Conservation (phyloP, 495 filamentous ascomycete genomes). For the Trichocladium uniseriatum region DNA sequence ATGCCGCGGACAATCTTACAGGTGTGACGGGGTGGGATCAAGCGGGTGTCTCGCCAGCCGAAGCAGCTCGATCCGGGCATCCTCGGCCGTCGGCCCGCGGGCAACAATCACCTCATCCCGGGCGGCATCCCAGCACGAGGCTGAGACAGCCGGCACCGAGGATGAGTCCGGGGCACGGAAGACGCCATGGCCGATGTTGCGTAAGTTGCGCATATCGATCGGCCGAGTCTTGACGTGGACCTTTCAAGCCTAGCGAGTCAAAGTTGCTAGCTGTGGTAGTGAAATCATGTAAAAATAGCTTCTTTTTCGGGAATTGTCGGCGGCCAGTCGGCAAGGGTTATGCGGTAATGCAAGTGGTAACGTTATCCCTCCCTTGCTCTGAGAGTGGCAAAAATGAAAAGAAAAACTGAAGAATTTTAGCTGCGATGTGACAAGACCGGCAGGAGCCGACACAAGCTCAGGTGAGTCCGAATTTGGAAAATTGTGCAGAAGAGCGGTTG, state of each 20-base stretch:
- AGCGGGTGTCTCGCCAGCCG: slow-evolving; percentile 38
- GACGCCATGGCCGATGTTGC: slow-evolving; percentile 56
- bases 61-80: slow-evolving; percentile 57
- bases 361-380: no score
- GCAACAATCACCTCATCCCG: slow-evolving; percentile 64
- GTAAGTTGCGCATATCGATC: slow-evolving; percentile 64
- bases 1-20: slow-evolving; percentile 31
- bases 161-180: slow-evolving; percentile 39
- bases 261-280: neutral
- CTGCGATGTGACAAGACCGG: no score
- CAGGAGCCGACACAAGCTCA: no score
- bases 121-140: slow-evolving; percentile 67
- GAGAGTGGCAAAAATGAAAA: no score
- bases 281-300: neutral
- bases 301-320: slow-evolving; percentile 14
- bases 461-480: no score
- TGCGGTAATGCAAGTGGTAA: neutral
- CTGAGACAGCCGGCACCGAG: slow-evolving; percentile 42
- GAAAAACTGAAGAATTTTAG: slow-evolving; percentile 24
- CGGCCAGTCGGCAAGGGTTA: neutral
- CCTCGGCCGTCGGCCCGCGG: slow-evolving; percentile 57
- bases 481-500: no score
- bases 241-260: neutral
- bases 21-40: slow-evolving; percentile 26
- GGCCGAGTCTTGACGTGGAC: neutral